Percentiles rank a stretch among this genome's conserved stretches.
phyloP scores from a whole-genome alignment of 306 rosid genomes.

The peach (Prunus persica) region Prunus_persica_NCBIv2 NC_034009.1:30013501-30014000 shows the following conservation, averaged over 20 bases:
- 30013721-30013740: constrained; percentile 18
- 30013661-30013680: constrained; percentile 52
- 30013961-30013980: too few relatives aligned
- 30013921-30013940: too few relatives aligned
- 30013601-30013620: constrained; percentile 53
- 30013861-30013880: too few relatives aligned
- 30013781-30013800: too few relatives aligned
- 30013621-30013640: constrained; percentile 45
- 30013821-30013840: too few relatives aligned
- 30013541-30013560: constrained; percentile 36
- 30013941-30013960: too few relatives aligned
- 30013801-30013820: too few relatives aligned
- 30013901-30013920: too few relatives aligned
- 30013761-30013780: background rate
- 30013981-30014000: too few relatives aligned
- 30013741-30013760: constrained; percentile 26
- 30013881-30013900: too few relatives aligned
- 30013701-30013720: background rate
- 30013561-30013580: constrained; percentile 37
- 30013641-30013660: constrained; percentile 50
- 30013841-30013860: too few relatives aligned
- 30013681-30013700: constrained; percentile 31
- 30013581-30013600: constrained; percentile 35
- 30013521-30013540: constrained; percentile 44
- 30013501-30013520: constrained; percentile 40